These are phyloP conservation scores for Rhizopus sp. DNA, from an alignment of 371 early-diverging fungal genomes.

Conservation along the genomic window DNA sequence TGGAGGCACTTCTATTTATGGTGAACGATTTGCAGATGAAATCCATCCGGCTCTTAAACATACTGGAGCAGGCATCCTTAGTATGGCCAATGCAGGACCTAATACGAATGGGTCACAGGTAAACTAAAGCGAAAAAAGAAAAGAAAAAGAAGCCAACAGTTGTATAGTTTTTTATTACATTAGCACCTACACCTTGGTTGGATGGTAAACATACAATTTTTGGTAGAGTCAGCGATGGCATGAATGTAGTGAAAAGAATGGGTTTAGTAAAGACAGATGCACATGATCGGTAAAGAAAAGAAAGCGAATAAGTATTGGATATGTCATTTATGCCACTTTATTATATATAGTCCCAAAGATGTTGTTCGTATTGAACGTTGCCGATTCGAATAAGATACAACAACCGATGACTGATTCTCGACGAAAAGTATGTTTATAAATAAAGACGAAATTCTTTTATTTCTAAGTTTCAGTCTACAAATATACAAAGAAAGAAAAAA, in stretches of 20 bases:
- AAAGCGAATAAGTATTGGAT: background rate
- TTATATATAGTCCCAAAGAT: constrained; percentile 39
- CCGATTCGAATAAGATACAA: constrained; percentile 28
- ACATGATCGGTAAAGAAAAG: constrained; percentile 37
- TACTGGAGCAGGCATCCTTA: constrained; percentile 75
- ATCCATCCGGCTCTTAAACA: constrained; percentile 72
- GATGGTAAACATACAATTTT: constrained; percentile 84
- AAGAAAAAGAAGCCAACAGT: background rate
- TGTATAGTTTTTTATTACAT: constrained; percentile 63
- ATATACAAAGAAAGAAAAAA: background rate
- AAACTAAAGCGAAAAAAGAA: constrained; percentile 9
- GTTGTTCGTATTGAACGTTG: constrained; percentile 39
- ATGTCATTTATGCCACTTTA: background rate
- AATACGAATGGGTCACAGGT: constrained; percentile 86
- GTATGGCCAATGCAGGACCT: constrained; percentile 89
- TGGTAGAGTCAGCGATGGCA: constrained; percentile 68
- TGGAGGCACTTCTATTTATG: constrained; percentile 72
- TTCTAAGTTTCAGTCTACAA: background rate
- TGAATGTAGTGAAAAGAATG: constrained; percentile 72
- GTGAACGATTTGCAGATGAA: constrained; percentile 76
- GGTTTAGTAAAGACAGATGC: constrained; percentile 69
- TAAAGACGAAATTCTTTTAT: constrained; percentile 1
- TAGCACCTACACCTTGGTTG: constrained; percentile 73
- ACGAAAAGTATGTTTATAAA: background rate
- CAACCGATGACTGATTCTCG: no score